Evolutionary conservation across 305 asterid species (phyloP), one percentile per base, ranked within the genome.

Genomic region (Fraxinus platypoda): DNA sequence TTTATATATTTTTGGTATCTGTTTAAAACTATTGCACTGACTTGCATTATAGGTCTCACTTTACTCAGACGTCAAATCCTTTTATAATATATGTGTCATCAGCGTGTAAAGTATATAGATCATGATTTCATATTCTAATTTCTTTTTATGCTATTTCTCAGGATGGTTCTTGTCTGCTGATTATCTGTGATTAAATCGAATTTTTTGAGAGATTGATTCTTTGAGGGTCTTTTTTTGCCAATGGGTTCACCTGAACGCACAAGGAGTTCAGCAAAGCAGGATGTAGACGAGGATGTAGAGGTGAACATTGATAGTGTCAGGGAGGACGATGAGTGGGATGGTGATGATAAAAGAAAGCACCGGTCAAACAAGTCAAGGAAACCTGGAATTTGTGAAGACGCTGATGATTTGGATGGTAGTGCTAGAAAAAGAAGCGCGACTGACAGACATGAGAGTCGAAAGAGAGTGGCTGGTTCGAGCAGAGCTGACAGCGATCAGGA

Each of bases 401-500:
- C 85, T 88, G 97, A 94, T 86, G 91, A 91, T 38, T 72, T 88
- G 81, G 96, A 91, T 86, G 81, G 89, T 78, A 85, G 88, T 85
- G 93, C 93, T 81, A 88, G 88, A 77, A 95, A 87, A 84, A 94
- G 89, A 91, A 89, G 89, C 84, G 70, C 77, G 7, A 84, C 84
- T 13, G 94, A 95, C 78, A 92, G 91, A 82, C 90, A 87, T 46
- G 99, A 90, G 88, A 91, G 85, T 86, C 91, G 97, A 76, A 97
- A 93, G 88, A 93, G 97, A 82, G 83, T 80, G 76, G 84, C 94
- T 82, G 85, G 92, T 43, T 85, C 93, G 52, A 84, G 87, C 83
- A 93, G 91, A 90, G 91, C 82, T 85, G 94, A 88, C 78, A 90
- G 90, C 77, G 97, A 92, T 72, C 97, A 83, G 85, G 98, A 92